Percentiles rank a stretch among this genome's conserved stretches.
phyloP scores from a whole-genome alignment of 1,139 yeast genomes.

The Scheffersomyces cryptocercus region DNA sequence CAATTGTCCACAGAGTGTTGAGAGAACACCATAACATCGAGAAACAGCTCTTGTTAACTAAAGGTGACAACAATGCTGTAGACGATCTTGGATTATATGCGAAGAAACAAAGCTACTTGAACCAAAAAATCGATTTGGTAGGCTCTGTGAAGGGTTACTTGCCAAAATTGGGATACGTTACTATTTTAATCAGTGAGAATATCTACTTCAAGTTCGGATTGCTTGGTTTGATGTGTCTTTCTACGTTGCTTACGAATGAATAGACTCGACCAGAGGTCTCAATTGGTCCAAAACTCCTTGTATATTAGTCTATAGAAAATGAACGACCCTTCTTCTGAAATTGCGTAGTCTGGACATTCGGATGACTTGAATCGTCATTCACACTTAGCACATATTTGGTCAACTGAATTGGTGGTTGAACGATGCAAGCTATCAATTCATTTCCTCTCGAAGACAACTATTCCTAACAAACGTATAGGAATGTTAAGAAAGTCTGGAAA shows the following conservation, averaged over 20 bases:
- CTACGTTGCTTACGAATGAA: conserved; percentile 54
- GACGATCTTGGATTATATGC: conserved; percentile 90
- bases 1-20: conserved; percentile 93
- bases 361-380: too few relatives aligned
- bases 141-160: conserved; percentile 91
- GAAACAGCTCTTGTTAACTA: conserved; percentile 80
- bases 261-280: conserved; percentile 8
- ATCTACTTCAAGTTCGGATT: conserved; percentile 70
- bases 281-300: too few relatives aligned
- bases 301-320: too few relatives aligned
- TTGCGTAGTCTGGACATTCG: too few relatives aligned
- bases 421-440: too few relatives aligned
- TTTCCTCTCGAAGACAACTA: too few relatives aligned
- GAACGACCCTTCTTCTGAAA: too few relatives aligned
- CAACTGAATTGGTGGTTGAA: too few relatives aligned
- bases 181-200: conserved; percentile 90
- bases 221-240: conserved; percentile 66
- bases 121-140: conserved; percentile 73
- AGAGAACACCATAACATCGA: conserved; percentile 66
- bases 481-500: too few relatives aligned
- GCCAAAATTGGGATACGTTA: conserved; percentile 90
- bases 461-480: too few relatives aligned
- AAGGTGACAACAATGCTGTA: conserved; percentile 94
- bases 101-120: conserved; percentile 70
- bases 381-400: too few relatives aligned